A percentile compares a stretch with the other conserved stretches of the same genome.
These are phyloP conservation scores for Coemansia sp. DNA, from an alignment of 192 early-diverging fungal genomes.

Conservation along the genomic window DNA sequence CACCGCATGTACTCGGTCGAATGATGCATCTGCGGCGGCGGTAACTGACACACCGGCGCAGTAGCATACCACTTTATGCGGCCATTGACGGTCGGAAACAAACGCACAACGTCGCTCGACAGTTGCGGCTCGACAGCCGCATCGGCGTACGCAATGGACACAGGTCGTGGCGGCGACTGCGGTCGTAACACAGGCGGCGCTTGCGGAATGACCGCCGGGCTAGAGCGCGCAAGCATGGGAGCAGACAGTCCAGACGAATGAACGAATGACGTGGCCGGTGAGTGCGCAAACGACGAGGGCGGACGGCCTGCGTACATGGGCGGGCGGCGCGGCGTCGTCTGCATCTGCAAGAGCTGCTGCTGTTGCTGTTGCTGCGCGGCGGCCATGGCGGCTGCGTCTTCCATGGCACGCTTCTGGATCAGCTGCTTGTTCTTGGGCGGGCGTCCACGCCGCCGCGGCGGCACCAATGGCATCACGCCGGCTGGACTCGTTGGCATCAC, in stretches of 20 bases:
- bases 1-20: conserved; percentile 36
- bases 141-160: conserved; percentile 24
- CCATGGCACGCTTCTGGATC: conserved; percentile 45
- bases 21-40: conserved; percentile 10
- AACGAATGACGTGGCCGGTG: neutral
- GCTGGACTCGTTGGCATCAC: neutral
- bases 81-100: conserved; percentile 39
- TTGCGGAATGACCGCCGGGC: neutral
- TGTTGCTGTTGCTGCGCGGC: conserved; percentile 12
- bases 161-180: neutral
- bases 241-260: neutral
- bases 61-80: conserved; percentile 48
- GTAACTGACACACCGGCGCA: conserved; percentile 15
- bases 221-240: neutral
- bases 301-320: conserved; percentile 15
- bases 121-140: conserved; percentile 21
- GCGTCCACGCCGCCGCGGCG: conserved; percentile 42
- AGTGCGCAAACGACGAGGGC: conserved; percentile 3
- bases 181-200: conserved; percentile 6
- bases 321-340: conserved; percentile 6
- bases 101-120: conserved; percentile 24
- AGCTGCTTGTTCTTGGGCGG: conserved; percentile 55
- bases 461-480: conserved; percentile 4
- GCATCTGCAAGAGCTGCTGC: conserved; percentile 17
- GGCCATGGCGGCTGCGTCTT: conserved; percentile 33